A percentile compares a stretch with the other conserved stretches of the same genome.
Evolutionary conservation across 140 eudicot species (phyloP).

Genomic region (Flaveria floridana): DNA sequence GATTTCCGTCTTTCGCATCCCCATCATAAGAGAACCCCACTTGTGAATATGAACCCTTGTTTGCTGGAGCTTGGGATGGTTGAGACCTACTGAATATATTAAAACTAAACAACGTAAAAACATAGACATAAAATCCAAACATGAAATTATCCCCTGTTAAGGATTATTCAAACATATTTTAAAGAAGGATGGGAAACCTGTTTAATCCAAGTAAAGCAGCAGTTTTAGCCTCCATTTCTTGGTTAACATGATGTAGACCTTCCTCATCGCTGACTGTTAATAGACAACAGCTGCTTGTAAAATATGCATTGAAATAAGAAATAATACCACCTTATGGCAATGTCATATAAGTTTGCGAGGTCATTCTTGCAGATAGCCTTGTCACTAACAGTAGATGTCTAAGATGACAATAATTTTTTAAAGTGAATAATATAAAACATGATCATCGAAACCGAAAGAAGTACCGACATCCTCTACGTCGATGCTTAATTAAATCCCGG

Average conservation of each 20-base stretch:
- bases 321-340: conserved; percentile 23
- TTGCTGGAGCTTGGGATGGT: conserved; percentile 59
- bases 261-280: conserved; percentile 86
- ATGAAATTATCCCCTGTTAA: conserved; percentile 1
- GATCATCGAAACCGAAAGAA: conserved; percentile 59
- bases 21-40: conserved; percentile 97
- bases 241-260: conserved; percentile 86
- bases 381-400: conserved; percentile 34
- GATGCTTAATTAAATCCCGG: conserved; percentile 99
- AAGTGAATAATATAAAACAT: conserved; percentile 40
- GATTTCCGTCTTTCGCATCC: conserved; percentile 62
- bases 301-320: conserved; percentile 25
- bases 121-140: conserved; percentile 1
- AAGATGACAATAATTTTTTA: conserved; percentile 25
- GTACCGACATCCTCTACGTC: conserved; percentile 99
- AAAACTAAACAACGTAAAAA: not conserved
- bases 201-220: conserved; percentile 69
- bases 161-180: not conserved
- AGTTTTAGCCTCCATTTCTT: conserved; percentile 85
- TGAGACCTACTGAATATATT: conserved; percentile 48
- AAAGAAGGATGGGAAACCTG: conserved; percentile 46
- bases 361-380: conserved; percentile 36
- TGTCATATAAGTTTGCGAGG: conserved; percentile 29
- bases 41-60: conserved; percentile 83
- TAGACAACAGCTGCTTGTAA: conserved; percentile 47